A percentile compares a stretch with the other conserved stretches of the same genome.
phyloP scores from a whole-genome alignment of 164 flowering plant species.

The Taxillus chinensis region DNA sequence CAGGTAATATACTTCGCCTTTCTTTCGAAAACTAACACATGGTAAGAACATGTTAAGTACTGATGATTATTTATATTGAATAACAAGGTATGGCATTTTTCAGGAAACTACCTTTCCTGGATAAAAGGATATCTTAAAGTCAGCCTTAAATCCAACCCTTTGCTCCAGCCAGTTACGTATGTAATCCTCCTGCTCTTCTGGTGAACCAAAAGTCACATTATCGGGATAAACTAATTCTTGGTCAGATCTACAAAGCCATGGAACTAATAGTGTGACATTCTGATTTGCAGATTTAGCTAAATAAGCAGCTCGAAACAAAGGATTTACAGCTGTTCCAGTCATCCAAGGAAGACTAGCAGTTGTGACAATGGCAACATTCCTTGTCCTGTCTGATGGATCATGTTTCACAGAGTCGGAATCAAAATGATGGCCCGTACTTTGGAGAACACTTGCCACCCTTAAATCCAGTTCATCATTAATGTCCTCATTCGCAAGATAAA shows the following conservation, averaged over 20 bases:
- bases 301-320: conserved; percentile 95
- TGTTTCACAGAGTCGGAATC: conserved; percentile 52
- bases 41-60: conserved; percentile 7
- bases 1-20: conserved; percentile 69
- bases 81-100: background rate
- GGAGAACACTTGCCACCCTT: conserved; percentile 84
- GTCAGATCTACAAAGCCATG: conserved; percentile 91
- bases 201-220: conserved; percentile 69
- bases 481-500: conserved; percentile 41
- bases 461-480: conserved; percentile 67
- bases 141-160: conserved; percentile 83
- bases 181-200: conserved; percentile 86
- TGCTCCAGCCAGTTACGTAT: conserved; percentile 92
- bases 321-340: conserved; percentile 99
- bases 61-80: background rate
- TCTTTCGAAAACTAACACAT: conserved; percentile 55
- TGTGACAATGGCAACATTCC: conserved; percentile 92
- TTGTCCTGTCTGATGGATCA: conserved; percentile 36
- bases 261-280: conserved; percentile 89
- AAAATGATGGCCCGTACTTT: conserved; percentile 87
- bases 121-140: conserved; percentile 83
- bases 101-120: conserved; percentile 78
- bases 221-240: conserved; percentile 91
- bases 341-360: conserved; percentile 99
- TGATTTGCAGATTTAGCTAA: conserved; percentile 74